These are phyloP conservation scores for Paxillus ammoniavirescens DNA, from an alignment of 768 basidiomycete species.

Conservation along the genomic window DNA sequence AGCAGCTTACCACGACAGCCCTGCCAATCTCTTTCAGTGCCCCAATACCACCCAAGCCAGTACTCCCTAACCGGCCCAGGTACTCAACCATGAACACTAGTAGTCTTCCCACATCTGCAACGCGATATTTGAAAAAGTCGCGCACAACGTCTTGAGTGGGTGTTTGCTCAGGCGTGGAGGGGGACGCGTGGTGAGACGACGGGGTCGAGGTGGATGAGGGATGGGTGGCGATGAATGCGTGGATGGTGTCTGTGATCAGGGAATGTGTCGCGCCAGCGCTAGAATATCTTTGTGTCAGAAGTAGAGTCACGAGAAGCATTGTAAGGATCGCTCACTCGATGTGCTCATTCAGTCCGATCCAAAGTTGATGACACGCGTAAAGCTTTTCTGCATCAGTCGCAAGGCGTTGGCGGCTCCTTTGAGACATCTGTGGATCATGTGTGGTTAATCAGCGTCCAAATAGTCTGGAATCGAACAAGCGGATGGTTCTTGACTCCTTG, in stretches of 20 bases:
- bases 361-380: conserved; percentile 76
- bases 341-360: conserved; percentile 71
- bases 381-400: conserved; percentile 86
- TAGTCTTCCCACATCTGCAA: conserved; percentile 63
- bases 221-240: conserved; percentile 57
- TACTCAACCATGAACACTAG: conserved; percentile 56
- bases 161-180: conserved; percentile 42
- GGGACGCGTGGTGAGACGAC: conserved; percentile 10
- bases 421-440: conserved; percentile 61
- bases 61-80: conserved; percentile 21
- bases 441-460: conserved; percentile 1
- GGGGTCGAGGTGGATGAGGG: conserved; percentile 10
- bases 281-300: conserved; percentile 3
- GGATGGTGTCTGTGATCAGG: conserved; percentile 69
- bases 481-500: not conserved
- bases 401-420: conserved; percentile 69
- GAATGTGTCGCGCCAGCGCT: conserved; percentile 59
- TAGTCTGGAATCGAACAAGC: not conserved
- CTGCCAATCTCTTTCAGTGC: conserved; percentile 41
- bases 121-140: conserved; percentile 76
- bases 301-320: not conserved
- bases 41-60: conserved; percentile 18
- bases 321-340: conserved; percentile 47
- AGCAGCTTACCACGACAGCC: conserved; percentile 54
- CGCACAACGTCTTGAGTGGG: conserved; percentile 76